Evolutionary conservation across 129 eudicot species (phyloP), one percentile per base, ranked within the genome.

Genomic region (Calendula officinalis): DNA sequence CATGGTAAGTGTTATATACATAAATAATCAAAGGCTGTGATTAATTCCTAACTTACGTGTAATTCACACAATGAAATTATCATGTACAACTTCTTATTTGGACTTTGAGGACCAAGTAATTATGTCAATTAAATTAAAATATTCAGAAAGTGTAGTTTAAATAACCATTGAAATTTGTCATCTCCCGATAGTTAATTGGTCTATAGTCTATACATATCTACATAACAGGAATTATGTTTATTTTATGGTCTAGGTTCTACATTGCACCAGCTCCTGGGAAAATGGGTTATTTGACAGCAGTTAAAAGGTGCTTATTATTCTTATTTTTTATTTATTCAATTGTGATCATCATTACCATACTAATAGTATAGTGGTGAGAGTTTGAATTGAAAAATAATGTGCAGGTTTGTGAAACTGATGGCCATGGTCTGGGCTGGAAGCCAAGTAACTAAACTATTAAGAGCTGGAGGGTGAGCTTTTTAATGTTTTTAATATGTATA

Each of bases 341-440:
- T 13, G 11, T 71, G 3, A 5, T 34, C n/a, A 43, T 61, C 62
- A 56, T 10, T 60, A 40, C 41, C 67, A 17, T 63, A 11, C 27
- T 12, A 38, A 27, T 57, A 64, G 14, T 22, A 46, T 64, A 34
- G 36, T 62, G 40, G 11, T 46, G 73, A 34, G 73, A 53, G 13
- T 70, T 60, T 41, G 45, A 42, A 22, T 40, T 62, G 69, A 57
- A 68, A 16, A 11, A 47, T 11, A 5, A 32, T 72, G 53, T 82
- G 75, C 91, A 91, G 98, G 71, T 92, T 92, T 79, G 68, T 88
- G 58, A 88, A 92, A 67, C 64, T 92, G 72, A 81, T 92, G 96
- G 98, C 96, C 71, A 88, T 92, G 96, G 96, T 92, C 36, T 92
- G 98, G 98, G 96, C 96, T 54, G 98, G 98, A 68, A 92, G 98